These are phyloP conservation scores for Entomortierella lignicola DNA, from an alignment of 192 early-diverging fungal genomes.

Conservation along the genomic window DNA sequence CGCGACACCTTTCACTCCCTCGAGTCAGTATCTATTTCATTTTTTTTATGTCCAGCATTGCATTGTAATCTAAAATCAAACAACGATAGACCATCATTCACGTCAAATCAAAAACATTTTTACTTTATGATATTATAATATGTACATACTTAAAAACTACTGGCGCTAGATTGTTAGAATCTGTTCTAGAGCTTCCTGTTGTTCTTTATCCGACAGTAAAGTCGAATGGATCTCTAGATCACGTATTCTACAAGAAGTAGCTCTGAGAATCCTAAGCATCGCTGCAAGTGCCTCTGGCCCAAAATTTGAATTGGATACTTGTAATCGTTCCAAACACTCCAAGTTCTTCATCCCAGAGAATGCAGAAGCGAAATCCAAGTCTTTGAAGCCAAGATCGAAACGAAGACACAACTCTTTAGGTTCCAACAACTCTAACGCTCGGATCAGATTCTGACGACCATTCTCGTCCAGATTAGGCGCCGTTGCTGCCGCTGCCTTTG, in stretches of 20 bases:
- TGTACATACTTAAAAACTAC: too few relatives aligned
- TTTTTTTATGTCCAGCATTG: background rate
- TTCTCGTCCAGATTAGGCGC: background rate
- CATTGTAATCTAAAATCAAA: constrained; percentile 1
- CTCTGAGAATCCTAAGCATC: constrained; percentile 16
- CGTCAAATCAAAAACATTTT: too few relatives aligned
- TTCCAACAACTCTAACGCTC: constrained; percentile 12
- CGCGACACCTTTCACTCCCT: too few relatives aligned
- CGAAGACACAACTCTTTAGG: constrained; percentile 17
- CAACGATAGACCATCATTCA: constrained; percentile 2
- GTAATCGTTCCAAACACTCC: constrained; percentile 14
- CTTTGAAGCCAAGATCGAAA: constrained; percentile 18
- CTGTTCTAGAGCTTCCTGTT: constrained; percentile 4
- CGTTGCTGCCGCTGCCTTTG: too few relatives aligned
- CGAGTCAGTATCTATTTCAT: too few relatives aligned
- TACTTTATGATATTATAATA: too few relatives aligned
- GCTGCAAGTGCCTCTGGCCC: constrained; percentile 18
- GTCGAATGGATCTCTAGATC: constrained; percentile 6
- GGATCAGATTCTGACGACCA: constrained; percentile 17
- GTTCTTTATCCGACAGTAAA: constrained; percentile 11
- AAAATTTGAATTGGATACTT: constrained; percentile 28
- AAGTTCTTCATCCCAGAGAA: constrained; percentile 31
- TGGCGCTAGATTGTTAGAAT: constrained; percentile 15
- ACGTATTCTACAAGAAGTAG: constrained; percentile 17
- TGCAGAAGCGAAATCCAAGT: constrained; percentile 27